These are phyloP conservation scores for Daldinia caldariorum DNA, from an alignment of 495 filamentous ascomycete species.

Conservation along the genomic window DNA sequence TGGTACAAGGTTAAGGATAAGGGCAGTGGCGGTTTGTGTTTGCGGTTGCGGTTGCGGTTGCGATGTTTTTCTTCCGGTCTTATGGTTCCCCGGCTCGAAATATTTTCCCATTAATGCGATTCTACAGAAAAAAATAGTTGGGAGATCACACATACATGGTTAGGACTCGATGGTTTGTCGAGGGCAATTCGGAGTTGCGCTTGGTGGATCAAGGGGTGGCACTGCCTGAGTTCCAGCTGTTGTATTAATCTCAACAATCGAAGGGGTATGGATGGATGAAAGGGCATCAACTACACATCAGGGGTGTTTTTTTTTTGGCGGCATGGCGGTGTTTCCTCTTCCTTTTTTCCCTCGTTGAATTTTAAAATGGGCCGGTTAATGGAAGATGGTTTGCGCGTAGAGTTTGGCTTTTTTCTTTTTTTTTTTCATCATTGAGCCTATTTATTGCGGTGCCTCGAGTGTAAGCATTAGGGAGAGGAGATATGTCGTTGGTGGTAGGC, in stretches of 20 bases:
- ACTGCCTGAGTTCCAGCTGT: neutral
- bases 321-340: constrained; percentile 28
- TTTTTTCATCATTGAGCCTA: neutral
- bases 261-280: constrained; percentile 4
- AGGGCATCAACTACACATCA: constrained; percentile 15
- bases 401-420: constrained; percentile 23
- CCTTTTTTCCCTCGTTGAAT: constrained; percentile 8
- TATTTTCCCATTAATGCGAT: constrained; percentile 23
- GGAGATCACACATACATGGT: neutral
- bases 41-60: constrained; percentile 30
- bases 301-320: constrained; percentile 24
- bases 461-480: constrained; percentile 36
- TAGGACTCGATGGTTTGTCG: constrained; percentile 2
- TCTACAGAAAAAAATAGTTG: constrained; percentile 16
- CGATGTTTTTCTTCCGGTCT: constrained; percentile 16
- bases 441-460: constrained; percentile 20
- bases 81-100: neutral
- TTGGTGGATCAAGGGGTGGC: neutral
- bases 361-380: constrained; percentile 29
- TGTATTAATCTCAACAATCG: constrained; percentile 13
- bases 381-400: constrained; percentile 37
- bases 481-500: neutral
- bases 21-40: constrained; percentile 37
- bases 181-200: constrained; percentile 11
- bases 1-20: constrained; percentile 37